These are phyloP conservation scores for Gossypium australe DNA, from an alignment of 345 rosid species.

Conservation along the genomic window DNA sequence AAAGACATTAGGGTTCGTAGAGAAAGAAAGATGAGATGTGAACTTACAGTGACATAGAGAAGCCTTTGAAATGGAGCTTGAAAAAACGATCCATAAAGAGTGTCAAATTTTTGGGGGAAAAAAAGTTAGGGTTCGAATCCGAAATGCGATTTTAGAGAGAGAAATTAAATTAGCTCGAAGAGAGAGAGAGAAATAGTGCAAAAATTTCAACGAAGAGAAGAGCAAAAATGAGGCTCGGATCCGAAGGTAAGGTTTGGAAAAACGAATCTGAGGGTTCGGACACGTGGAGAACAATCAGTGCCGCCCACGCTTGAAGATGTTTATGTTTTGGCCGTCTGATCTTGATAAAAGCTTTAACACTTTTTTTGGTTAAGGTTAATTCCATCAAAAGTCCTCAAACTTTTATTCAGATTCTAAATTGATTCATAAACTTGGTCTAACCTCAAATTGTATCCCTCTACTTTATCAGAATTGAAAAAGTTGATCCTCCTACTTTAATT, in stretches of 20 bases:
- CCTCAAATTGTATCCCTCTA: too few species aligned
- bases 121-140: conserved; percentile 34
- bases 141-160: background rate
- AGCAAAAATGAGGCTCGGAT: conserved; percentile 11
- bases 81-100: conserved; percentile 26
- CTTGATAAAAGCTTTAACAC: background rate
- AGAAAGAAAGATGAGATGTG: conserved; percentile 8
- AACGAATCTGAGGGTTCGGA: conserved; percentile 10
- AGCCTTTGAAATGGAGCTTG: conserved; percentile 27
- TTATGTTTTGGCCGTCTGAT: background rate
- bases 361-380: background rate
- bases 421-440: too few species aligned
- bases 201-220: conserved; percentile 50
- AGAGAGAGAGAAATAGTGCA: conserved; percentile 38
- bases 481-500: too few species aligned
- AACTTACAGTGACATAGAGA: conserved; percentile 31
- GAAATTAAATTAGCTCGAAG: conserved; percentile 11
- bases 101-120: background rate
- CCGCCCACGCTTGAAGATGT: background rate
- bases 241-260: conserved; percentile 28
- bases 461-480: too few species aligned
- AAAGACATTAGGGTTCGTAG: conserved; percentile 37
- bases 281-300: conserved; percentile 8
- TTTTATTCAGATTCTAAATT: too few species aligned
- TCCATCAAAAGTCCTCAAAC: too few species aligned